Base-by-base conservation (phyloP, 1,139 yeast genomes). In the Yamadazyma trypodendri region DNA sequence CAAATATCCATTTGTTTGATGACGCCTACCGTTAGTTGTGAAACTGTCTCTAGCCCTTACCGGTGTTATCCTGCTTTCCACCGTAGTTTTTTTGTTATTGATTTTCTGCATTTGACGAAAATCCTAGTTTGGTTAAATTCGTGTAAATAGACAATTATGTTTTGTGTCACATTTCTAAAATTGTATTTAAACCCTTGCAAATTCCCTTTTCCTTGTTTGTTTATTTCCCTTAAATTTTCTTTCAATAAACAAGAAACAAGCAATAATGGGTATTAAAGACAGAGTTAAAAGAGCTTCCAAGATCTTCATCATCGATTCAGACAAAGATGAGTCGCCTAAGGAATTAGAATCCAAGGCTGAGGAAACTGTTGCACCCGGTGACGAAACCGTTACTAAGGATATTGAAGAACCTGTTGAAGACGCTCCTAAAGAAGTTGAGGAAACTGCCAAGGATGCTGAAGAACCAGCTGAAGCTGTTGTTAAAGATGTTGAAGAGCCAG, bases 261-360 rank as follows among this genome's bases (percentile, higher is more conserved):
- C 13, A 16, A 36, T 7, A 40, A 69, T 70, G 75, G 71, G 73
- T 47, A 63, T 70, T 44, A 68, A 67, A 52, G 73, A 69, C 50
- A 69, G 55, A 52, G 66, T 69, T 43, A 69, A 64, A 57, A 68
- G 76, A 64, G 68, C 72, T 24, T 69, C 75, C 31, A 67, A 60
- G 56, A 61, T 67, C 43, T 69, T 70, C 50, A 43, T 53, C 39
- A 49, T 48, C 24, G 69, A 64, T 39, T 57, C 65, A 34, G 63
- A 61, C 52, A 69, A 65, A 46, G 50, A 37, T 28, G 42, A 46
- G 11, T 40, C 40, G 27, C 51, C 47, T 25, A 58, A 51, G 29
- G 49, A 50, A 27, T 52, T 50, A 23, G 58, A 52, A 3, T 52
- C 49, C 3, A 54, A 53, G 10, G 58, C 37, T 23, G 34, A 48